These are phyloP conservation scores for Pichia sp. DNA, from an alignment of 1,139 yeast species.

Conservation along the genomic window DNA sequence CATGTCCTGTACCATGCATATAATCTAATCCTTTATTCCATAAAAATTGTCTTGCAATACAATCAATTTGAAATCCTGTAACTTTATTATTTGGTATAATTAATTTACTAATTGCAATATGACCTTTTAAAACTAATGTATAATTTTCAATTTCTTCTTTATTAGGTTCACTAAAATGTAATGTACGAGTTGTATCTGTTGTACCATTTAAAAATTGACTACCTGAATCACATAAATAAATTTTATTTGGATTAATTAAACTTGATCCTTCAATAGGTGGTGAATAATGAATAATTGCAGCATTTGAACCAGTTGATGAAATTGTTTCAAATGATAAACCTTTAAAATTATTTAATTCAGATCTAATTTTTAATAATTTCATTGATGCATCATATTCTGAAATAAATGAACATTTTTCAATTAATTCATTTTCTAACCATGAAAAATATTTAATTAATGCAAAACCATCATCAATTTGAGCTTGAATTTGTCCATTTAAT, in stretches of 20 bases:
- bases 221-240: slow-evolving; percentile 88
- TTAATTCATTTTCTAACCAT: slow-evolving; percentile 73
- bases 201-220: slow-evolving; percentile 94
- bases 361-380: slow-evolving; percentile 58
- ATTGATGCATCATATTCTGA: slow-evolving; percentile 80
- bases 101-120: slow-evolving; percentile 68
- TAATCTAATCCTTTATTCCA: slow-evolving; percentile 90
- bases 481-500: slow-evolving; percentile 64
- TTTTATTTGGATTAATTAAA: slow-evolving; percentile 66
- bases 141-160: slow-evolving; percentile 66
- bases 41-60: slow-evolving; percentile 80
- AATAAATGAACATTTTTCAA: slow-evolving; percentile 48
- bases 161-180: slow-evolving; percentile 71
- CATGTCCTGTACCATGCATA: slow-evolving; percentile 96
- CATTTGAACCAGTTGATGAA: slow-evolving; percentile 88
- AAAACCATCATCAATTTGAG: slow-evolving; percentile 84
- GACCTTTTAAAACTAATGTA: slow-evolving; percentile 89
- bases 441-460: slow-evolving; percentile 75
- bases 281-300: slow-evolving; percentile 87
- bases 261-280: slow-evolving; percentile 59
- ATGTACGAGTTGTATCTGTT: slow-evolving; percentile 91
- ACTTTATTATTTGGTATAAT: slow-evolving; percentile 78
- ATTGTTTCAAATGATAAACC: slow-evolving; percentile 92
- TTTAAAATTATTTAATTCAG: slow-evolving; percentile 53
- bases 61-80: slow-evolving; percentile 76